phyloP scores from a whole-genome alignment of 139 green algal genomes.

The Medakamo hakoo region DNA sequence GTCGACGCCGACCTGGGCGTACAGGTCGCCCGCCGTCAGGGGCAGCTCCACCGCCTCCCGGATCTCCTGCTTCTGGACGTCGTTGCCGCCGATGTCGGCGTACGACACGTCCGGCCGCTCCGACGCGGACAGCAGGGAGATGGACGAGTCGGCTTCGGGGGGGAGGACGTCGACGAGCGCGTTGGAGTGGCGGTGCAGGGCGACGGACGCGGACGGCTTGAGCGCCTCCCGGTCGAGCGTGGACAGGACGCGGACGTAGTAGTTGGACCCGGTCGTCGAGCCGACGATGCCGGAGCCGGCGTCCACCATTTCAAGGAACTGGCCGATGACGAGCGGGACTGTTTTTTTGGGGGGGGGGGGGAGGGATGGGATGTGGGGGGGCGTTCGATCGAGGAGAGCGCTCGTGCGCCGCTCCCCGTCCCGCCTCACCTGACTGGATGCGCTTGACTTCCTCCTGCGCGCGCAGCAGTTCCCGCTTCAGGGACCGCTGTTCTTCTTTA shows the following conservation, averaged over 20 bases:
- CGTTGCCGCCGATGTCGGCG: conserved; percentile 90
- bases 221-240: conserved; percentile 96
- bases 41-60: conserved; percentile 97
- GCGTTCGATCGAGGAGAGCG: not conserved
- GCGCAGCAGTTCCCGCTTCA: conserved; percentile 93
- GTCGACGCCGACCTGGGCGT: conserved; percentile 90
- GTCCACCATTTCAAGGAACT: conserved; percentile 99
- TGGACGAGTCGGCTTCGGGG: conserved; percentile 92
- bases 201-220: conserved; percentile 83
- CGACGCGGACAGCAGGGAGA: conserved; percentile 76
- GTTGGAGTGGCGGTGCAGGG: conserved; percentile 94
- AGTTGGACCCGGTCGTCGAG: conserved; percentile 82
- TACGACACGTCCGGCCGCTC: conserved; percentile 94
- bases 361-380: not conserved
- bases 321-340: conserved; percentile 95
- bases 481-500: conserved; percentile 96
- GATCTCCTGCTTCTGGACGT: conserved; percentile 99
- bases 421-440: conserved; percentile 52
- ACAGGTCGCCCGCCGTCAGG: conserved; percentile 88
- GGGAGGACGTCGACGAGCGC: conserved; percentile 96
- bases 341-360: conserved; percentile 2
- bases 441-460: conserved; percentile 98
- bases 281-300: conserved; percentile 87
- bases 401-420: not conserved
- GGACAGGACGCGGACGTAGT: conserved; percentile 86